These are phyloP conservation scores for Thuidium tamariscinum DNA, from an alignment of 225 moss, liverwort and hornwort species.

Conservation along the genomic window DNA sequence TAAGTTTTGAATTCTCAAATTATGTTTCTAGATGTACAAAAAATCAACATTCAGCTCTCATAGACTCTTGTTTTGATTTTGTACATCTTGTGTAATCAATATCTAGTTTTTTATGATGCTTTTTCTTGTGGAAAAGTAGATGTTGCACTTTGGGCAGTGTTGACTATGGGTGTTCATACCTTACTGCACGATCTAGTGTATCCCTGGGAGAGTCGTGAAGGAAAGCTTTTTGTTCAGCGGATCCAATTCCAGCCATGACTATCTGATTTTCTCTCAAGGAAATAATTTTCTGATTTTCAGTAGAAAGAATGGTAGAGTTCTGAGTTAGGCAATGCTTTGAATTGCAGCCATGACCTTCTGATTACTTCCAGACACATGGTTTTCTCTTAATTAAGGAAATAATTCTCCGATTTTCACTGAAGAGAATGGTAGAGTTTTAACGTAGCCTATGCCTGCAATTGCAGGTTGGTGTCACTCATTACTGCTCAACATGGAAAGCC, in stretches of 20 bases:
- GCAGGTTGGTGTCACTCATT: slow-evolving; percentile 81
- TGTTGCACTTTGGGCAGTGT: neutral
- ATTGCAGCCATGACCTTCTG: neutral
- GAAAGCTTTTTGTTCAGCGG: neutral
- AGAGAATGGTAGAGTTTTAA: neutral
- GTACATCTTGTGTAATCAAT: neutral
- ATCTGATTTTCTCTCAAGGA: neutral
- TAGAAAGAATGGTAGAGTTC: neutral
- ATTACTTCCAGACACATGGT: neutral
- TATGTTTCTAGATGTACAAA: neutral
- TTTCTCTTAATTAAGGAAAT: neutral
- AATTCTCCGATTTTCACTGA: neutral
- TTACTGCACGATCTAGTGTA: neutral
- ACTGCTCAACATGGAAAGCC: slow-evolving; percentile 73
- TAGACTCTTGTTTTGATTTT: neutral
- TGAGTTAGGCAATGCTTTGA: neutral
- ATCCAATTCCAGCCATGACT: neutral
- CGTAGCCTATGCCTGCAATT: neutral
- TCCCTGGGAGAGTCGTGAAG: neutral
- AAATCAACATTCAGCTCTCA: neutral
- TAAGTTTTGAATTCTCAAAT: neutral
- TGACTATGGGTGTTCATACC: no score
- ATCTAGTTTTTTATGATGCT: neutral
- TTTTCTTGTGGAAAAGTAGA: no score
- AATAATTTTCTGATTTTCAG: neutral